Percentiles rank a stretch among this genome's conserved stretches.
These are phyloP conservation scores for Lentinula guzmanii DNA, from an alignment of 768 basidiomycete species.

Conservation along the genomic window DNA sequence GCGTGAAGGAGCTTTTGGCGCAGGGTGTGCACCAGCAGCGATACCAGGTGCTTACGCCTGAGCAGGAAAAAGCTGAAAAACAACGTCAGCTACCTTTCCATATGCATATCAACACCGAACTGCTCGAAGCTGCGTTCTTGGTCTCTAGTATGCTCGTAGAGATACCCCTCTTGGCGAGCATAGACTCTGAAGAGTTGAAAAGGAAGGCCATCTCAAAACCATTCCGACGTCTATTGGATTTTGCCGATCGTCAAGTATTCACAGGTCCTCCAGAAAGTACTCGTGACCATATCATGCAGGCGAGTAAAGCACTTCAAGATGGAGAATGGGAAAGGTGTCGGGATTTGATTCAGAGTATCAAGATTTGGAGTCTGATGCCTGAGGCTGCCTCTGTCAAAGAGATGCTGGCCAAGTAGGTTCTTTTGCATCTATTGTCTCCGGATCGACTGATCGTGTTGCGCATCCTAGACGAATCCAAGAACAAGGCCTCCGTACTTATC, in stretches of 20 bases:
- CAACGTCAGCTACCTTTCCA: slow-evolving; percentile 97
- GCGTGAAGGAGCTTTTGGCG: slow-evolving; percentile 94
- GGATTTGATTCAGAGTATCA: slow-evolving; percentile 92
- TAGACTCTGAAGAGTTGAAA: slow-evolving; percentile 90
- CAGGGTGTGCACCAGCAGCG: slow-evolving; percentile 94
- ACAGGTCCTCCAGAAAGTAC: slow-evolving; percentile 99
- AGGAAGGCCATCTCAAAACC: slow-evolving; percentile 94
- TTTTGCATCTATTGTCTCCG: background rate
- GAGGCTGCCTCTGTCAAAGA: slow-evolving; percentile 84
- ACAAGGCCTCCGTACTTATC: slow-evolving; percentile 92
- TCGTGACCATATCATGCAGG: slow-evolving; percentile 98
- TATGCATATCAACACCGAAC: slow-evolving; percentile 98
- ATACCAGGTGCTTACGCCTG: slow-evolving; percentile 80
- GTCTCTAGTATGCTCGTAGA: slow-evolving; percentile 99
- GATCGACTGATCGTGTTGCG: slow-evolving; percentile 8
- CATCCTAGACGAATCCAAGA: slow-evolving; percentile 87
- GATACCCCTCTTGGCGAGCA: slow-evolving; percentile 90
- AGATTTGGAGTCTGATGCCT: slow-evolving; percentile 97
- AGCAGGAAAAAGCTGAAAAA: slow-evolving; percentile 96
- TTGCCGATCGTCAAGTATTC: slow-evolving; percentile 96
- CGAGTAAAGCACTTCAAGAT: slow-evolving; percentile 91
- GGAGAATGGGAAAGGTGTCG: slow-evolving; percentile 97
- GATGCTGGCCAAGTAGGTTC: slow-evolving; percentile 82
- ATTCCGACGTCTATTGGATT: slow-evolving; percentile 91
- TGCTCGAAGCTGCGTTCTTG: slow-evolving; percentile 95